These are phyloP conservation scores for Seminavis robusta DNA, from an alignment of 108 stramenopile genomes.

Conservation along the genomic window DNA sequence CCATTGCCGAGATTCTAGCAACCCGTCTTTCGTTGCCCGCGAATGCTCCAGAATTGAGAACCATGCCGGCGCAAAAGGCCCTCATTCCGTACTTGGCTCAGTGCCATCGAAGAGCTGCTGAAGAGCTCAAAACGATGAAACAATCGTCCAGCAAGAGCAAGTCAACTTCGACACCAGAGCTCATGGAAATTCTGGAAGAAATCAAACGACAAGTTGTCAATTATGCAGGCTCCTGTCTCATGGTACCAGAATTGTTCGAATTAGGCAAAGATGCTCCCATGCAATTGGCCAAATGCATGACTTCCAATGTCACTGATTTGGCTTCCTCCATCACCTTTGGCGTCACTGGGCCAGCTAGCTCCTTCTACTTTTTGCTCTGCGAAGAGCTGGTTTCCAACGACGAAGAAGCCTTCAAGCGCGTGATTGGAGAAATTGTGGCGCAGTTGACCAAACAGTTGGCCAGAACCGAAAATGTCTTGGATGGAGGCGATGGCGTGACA, in stretches of 20 bases:
- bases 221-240: slow-evolving; percentile 71
- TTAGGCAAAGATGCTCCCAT: slow-evolving; percentile 39
- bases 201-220: slow-evolving; percentile 65
- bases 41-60: background rate
- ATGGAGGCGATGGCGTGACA: slow-evolving; percentile 15
- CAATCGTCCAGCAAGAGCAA: slow-evolving; percentile 3
- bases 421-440: slow-evolving; percentile 39
- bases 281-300: slow-evolving; percentile 56
- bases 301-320: slow-evolving; percentile 35
- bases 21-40: slow-evolving; percentile 41
- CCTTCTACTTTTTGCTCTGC: slow-evolving; percentile 67
- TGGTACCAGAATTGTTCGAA: slow-evolving; percentile 77
- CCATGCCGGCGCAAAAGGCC: slow-evolving; percentile 29
- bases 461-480: slow-evolving; percentile 42
- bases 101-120: slow-evolving; percentile 55
- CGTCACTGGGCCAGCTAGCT: slow-evolving; percentile 44
- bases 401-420: slow-evolving; percentile 31
- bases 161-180: slow-evolving; percentile 21
- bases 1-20: slow-evolving; percentile 73
- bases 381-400: slow-evolving; percentile 75
- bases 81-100: slow-evolving; percentile 55
- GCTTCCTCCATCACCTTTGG: slow-evolving; percentile 61
- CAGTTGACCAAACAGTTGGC: slow-evolving; percentile 29
- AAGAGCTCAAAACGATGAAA: slow-evolving; percentile 54
- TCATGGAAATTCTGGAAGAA: slow-evolving; percentile 54